These are phyloP conservation scores for Geotrichum fermentans DNA, from an alignment of 1,139 yeast species.

Conservation along the genomic window DNA sequence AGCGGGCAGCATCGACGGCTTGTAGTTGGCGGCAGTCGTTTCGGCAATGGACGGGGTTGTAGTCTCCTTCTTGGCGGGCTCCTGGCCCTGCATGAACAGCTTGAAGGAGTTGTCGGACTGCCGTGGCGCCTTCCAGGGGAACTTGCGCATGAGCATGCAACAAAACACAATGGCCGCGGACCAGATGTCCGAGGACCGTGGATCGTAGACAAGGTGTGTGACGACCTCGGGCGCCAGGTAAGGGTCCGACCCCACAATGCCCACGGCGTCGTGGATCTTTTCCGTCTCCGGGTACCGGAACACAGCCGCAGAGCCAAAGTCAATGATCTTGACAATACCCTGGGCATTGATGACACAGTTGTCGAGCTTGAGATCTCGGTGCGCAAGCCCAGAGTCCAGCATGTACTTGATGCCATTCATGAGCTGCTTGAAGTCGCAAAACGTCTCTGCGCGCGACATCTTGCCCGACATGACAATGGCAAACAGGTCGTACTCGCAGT, in stretches of 20 bases:
- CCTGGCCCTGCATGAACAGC: conserved; percentile 50
- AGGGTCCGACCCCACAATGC: conserved; percentile 97
- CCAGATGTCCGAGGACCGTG: conserved; percentile 93
- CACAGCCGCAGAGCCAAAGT: conserved; percentile 94
- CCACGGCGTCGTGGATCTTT: conserved; percentile 76
- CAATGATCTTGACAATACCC: conserved; percentile 87
- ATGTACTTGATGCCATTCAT: conserved; percentile 77
- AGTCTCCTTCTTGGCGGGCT: conserved; percentile 15
- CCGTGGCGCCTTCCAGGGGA: conserved; percentile 96
- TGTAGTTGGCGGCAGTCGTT: not conserved
- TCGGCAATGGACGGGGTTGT: conserved; percentile 8
- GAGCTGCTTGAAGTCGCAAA: conserved; percentile 86
- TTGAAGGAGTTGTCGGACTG: conserved; percentile 78
- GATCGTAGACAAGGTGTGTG: conserved; percentile 68
- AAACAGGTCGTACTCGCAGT: conserved; percentile 92
- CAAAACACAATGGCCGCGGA: conserved; percentile 91
- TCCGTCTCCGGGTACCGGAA: conserved; percentile 85
- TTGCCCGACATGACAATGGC: conserved; percentile 96
- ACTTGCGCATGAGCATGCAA: conserved; percentile 88
- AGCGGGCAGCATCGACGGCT: conserved; percentile 25
- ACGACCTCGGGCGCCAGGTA: conserved; percentile 96
- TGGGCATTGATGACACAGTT: conserved; percentile 84
- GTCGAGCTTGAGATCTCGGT: conserved; percentile 89
- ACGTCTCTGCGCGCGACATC: conserved; percentile 82
- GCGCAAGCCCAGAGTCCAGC: conserved; percentile 86